Conservation (phyloP, 1,139 yeast genomes). For the Magnusiomyces suaveolens region DNA sequence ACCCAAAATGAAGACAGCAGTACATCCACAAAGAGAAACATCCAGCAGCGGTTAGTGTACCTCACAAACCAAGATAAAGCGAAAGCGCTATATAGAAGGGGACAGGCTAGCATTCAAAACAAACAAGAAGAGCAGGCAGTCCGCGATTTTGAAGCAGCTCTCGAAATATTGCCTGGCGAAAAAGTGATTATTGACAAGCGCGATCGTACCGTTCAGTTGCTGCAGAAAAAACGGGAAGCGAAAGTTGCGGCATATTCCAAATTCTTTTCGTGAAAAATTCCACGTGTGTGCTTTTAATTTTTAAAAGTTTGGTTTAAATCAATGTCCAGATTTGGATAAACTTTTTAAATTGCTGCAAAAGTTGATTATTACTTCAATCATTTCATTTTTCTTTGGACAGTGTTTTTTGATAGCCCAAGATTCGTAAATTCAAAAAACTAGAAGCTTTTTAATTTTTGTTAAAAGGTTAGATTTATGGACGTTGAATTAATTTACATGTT, state of each 20-base stretch:
- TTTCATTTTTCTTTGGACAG: too few relatives aligned
- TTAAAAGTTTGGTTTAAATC: too few relatives aligned
- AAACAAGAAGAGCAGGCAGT: constrained; percentile 70
- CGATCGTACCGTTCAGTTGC: constrained; percentile 45
- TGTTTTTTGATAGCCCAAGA: too few relatives aligned
- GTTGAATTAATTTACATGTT: too few relatives aligned
- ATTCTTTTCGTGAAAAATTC: constrained; percentile 51
- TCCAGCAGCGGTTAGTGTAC: background rate
- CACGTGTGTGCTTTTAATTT: too few relatives aligned
- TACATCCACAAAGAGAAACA: too few relatives aligned
- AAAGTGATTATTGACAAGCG: constrained; percentile 64
- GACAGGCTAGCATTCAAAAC: constrained; percentile 54
- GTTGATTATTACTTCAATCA: too few relatives aligned
- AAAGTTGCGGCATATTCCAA: constrained; percentile 81
- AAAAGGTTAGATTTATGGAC: too few relatives aligned
- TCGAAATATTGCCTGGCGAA: constrained; percentile 59
- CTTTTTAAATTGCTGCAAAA: too few relatives aligned
- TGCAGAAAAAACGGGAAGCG: constrained; percentile 50
- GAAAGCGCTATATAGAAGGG: constrained; percentile 80
- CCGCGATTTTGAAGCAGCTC: constrained; percentile 56
- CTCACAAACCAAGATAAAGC: constrained; percentile 40
- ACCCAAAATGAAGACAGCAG: constrained; percentile 17
- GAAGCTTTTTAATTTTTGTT: too few relatives aligned
- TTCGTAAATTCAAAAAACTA: too few relatives aligned
- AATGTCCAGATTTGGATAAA: too few relatives aligned